Evolutionary conservation across 768 basidiomycete species (phyloP).

Genomic region (Podaxis sp.): DNA sequence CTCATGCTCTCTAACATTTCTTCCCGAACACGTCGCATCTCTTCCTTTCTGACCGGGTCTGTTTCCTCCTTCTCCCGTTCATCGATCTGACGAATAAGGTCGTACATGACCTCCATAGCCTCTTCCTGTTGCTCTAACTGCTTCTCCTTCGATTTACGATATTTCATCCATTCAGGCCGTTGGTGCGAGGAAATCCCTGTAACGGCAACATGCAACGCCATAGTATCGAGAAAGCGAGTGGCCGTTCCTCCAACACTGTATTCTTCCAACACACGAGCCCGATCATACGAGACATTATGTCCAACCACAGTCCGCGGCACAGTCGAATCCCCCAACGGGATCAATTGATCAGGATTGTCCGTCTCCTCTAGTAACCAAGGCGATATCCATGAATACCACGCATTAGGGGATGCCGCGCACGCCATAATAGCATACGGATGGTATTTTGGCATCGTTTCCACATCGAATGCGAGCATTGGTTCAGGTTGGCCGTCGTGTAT

Average conservation of each 20-base stretch:
- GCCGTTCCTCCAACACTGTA: conserved; percentile 65
- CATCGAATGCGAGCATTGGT: conserved; percentile 83
- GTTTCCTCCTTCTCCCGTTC: conserved; percentile 47
- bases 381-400: conserved; percentile 96
- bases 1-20: conserved; percentile 40
- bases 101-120: conserved; percentile 56
- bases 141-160: conserved; percentile 67
- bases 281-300: conserved; percentile 95
- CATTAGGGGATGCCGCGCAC: conserved; percentile 74
- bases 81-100: conserved; percentile 38
- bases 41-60: conserved; percentile 43
- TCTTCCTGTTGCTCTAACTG: conserved; percentile 57
- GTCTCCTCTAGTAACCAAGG: conserved; percentile 82
- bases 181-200: conserved; percentile 95
- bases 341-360: conserved; percentile 58
- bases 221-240: conserved; percentile 89
- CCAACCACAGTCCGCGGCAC: conserved; percentile 74
- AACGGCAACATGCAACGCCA: conserved; percentile 92
- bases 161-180: conserved; percentile 88
- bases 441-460: conserved; percentile 87
- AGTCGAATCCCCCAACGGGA: conserved; percentile 63
- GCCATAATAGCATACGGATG: conserved; percentile 87
- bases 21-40: conserved; percentile 33
- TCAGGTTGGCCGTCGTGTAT: conserved; percentile 63
- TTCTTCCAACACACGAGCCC: conserved; percentile 79